These are phyloP conservation scores for Erodium moschatum DNA, from an alignment of 441 rosid genomes.

Conservation along the genomic window DNA sequence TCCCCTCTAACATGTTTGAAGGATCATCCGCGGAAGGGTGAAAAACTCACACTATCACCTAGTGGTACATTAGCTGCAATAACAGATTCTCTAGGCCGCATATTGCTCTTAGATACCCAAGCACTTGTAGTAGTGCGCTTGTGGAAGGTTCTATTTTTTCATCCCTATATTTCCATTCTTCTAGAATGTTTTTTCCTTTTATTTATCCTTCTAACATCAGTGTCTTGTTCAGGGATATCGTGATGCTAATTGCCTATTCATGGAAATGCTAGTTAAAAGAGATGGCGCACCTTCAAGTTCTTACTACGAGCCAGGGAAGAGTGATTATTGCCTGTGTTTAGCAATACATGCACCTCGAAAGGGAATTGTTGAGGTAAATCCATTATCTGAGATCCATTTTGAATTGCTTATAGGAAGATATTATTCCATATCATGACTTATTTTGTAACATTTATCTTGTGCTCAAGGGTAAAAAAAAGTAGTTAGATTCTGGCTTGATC, in stretches of 20 bases:
- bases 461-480: neutral
- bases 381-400: neutral
- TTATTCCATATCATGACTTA: neutral
- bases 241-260: slow-evolving; percentile 86
- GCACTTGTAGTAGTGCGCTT: slow-evolving; percentile 88
- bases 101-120: slow-evolving; percentile 83
- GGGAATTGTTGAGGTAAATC: slow-evolving; percentile 74
- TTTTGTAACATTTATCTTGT: neutral
- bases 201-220: slow-evolving; percentile 5
- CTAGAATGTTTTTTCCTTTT: neutral
- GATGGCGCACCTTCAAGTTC: slow-evolving; percentile 42
- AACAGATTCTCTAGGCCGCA: slow-evolving; percentile 94
- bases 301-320: slow-evolving; percentile 47
- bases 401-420: neutral
- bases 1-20: slow-evolving; percentile 87
- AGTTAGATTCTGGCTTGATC: neutral
- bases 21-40: slow-evolving; percentile 92
- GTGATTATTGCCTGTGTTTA: slow-evolving; percentile 85
- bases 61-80: slow-evolving; percentile 96
- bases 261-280: slow-evolving; percentile 74
- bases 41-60: slow-evolving; percentile 80
- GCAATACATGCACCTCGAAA: slow-evolving; percentile 94
- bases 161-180: neutral
- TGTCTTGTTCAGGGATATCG: slow-evolving; percentile 65
- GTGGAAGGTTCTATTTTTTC: slow-evolving; percentile 62